Percentiles rank a stretch among this genome's conserved stretches.
phyloP scores from a whole-genome alignment of 2,329 filamentous ascomycete genomes.

The Colletotrichum sp. region DNA sequence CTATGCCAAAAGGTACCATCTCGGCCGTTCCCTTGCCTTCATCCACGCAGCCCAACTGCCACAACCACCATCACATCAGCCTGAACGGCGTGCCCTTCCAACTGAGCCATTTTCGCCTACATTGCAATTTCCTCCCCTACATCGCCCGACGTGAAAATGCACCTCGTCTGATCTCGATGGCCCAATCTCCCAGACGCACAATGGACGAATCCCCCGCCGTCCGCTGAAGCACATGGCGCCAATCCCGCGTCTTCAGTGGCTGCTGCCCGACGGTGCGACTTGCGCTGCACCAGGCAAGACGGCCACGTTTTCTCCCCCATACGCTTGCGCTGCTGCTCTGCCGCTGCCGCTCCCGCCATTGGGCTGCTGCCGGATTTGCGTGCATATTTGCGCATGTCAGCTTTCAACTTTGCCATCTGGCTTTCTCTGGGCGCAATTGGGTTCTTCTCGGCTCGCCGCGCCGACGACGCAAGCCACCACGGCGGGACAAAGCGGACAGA shows the following conservation, averaged over 20 bases:
- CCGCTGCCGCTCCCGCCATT: background rate
- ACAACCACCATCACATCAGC: background rate
- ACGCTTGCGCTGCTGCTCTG: background rate
- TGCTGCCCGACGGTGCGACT: background rate
- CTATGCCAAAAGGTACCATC: background rate
- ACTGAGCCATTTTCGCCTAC: constrained; percentile 9
- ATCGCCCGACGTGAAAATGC: background rate
- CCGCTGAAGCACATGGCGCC: constrained; percentile 11
- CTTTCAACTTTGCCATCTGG: background rate
- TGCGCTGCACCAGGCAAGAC: background rate
- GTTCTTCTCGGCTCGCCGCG: background rate
- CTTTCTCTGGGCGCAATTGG: background rate
- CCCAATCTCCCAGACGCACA: background rate
- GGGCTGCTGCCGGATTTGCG: background rate
- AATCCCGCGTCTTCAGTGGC: constrained; percentile 15
- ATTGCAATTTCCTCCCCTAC: background rate
- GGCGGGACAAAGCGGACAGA: background rate
- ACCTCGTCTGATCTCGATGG: background rate
- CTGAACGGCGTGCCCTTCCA: background rate
- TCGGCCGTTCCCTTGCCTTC: background rate
- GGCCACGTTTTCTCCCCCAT: background rate
- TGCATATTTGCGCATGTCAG: background rate
- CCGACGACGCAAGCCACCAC: background rate
- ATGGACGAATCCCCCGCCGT: background rate
- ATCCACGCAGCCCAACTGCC: background rate